Percentiles rank a stretch among this genome's conserved stretches.
Evolutionary conservation across 2,329 filamentous ascomycete genomes (phyloP).

Genomic region (Phialocephala subalpina): DNA sequence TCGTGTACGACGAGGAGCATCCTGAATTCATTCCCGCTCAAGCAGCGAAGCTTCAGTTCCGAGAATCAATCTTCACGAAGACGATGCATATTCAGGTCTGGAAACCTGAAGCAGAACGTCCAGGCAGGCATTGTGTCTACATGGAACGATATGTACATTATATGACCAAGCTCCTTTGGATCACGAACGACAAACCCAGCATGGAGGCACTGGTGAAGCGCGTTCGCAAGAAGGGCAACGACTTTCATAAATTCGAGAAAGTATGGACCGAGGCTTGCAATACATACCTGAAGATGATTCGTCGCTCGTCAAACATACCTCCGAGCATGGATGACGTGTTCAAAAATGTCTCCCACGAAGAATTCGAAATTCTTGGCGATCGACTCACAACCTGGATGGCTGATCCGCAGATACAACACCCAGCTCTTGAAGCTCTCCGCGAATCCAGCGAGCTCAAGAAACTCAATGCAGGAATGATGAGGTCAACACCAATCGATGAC

Average conservation of each 20-base stretch:
- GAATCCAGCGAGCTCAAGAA: conserved; percentile 76
- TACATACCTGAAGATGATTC: conserved; percentile 56
- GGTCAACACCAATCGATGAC: conserved; percentile 86
- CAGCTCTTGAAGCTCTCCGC: conserved; percentile 67
- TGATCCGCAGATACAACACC: conserved; percentile 52
- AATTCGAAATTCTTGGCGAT: conserved; percentile 66
- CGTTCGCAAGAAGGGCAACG: conserved; percentile 68
- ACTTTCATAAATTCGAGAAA: conserved; percentile 47
- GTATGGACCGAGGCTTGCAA: conserved; percentile 42
- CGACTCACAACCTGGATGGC: conserved; percentile 67
- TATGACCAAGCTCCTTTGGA: conserved; percentile 67
- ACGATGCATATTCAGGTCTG: conserved; percentile 78
- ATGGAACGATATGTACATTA: conserved; percentile 75
- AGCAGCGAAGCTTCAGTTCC: conserved; percentile 70
- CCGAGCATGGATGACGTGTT: conserved; percentile 73
- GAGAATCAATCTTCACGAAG: conserved; percentile 77
- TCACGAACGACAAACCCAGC: conserved; percentile 66
- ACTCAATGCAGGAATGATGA: conserved; percentile 88
- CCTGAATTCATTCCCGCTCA: conserved; percentile 55
- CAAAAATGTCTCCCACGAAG: conserved; percentile 68
- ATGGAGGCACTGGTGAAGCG: conserved; percentile 70
- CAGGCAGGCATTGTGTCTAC: conserved; percentile 77
- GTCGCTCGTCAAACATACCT: conserved; percentile 61
- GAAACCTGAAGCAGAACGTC: conserved; percentile 75
- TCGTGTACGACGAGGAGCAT: conserved; percentile 63